These are phyloP conservation scores for Aphanocladium album DNA, from an alignment of 2,329 filamentous ascomycete species.

Conservation along the genomic window DNA sequence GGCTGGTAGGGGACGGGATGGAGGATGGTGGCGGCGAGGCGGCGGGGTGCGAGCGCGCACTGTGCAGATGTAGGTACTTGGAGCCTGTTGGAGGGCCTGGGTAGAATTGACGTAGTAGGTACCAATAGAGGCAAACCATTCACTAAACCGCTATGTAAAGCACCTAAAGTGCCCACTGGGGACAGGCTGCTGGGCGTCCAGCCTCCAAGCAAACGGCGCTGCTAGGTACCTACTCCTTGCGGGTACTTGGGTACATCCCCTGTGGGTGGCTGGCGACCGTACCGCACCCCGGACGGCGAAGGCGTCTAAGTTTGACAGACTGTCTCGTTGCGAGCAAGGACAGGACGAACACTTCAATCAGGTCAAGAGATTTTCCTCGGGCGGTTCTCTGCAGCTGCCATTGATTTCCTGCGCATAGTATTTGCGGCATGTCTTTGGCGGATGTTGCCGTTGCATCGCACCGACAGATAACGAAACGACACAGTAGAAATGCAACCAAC, in stretches of 20 bases:
- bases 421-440: slow-evolving; percentile 4
- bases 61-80: too few species aligned
- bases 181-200: too few species aligned
- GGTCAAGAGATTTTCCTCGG: too few species aligned
- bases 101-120: not conserved
- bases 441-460: not conserved
- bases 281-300: not conserved
- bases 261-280: too few species aligned
- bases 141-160: too few species aligned
- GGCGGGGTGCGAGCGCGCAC: slow-evolving; percentile 4
- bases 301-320: not conserved
- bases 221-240: not conserved
- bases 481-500: not conserved
- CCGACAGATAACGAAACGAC: not conserved
- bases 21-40: not conserved
- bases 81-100: not conserved
- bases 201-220: too few species aligned
- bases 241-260: too few species aligned
- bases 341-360: not conserved
- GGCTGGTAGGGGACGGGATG: not conserved
- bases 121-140: not conserved
- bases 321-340: not conserved
- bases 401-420: not conserved
- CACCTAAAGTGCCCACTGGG: too few species aligned
- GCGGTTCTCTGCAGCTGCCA: not conserved